A percentile compares a stretch with the other conserved stretches of the same genome.
Evolutionary conservation across 352 stramenopile species (phyloP).

Genomic region (Pythium phragmitis): DNA sequence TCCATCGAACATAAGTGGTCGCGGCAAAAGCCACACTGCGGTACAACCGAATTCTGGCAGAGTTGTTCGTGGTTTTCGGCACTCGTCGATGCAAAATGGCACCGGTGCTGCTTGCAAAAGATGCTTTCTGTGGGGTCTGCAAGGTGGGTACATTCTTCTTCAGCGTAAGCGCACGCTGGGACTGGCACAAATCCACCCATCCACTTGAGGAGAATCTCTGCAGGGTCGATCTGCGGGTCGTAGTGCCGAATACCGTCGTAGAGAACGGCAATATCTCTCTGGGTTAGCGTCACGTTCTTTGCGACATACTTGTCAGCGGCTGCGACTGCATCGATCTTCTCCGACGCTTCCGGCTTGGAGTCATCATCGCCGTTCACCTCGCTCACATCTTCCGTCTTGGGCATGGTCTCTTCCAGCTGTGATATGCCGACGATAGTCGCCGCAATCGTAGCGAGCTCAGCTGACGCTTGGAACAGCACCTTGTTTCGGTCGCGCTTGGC

Average conservation of each 20-base stretch:
- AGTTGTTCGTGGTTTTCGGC: constrained; percentile 4
- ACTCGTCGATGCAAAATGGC: constrained; percentile 8
- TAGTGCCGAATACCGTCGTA: constrained; percentile 63
- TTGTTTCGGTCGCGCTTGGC: constrained; percentile 14
- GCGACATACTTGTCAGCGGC: constrained; percentile 3
- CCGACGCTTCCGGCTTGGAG: background rate
- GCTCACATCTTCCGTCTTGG: background rate
- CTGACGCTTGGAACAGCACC: constrained; percentile 5
- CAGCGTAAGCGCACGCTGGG: constrained; percentile 32
- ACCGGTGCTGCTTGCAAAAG: constrained; percentile 33
- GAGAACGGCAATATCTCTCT: constrained; percentile 34
- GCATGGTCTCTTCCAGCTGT: background rate
- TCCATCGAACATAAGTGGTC: constrained; percentile 40
- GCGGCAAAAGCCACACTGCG: constrained; percentile 39
- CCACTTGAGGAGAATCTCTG: constrained; percentile 62
- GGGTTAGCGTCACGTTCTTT: constrained; percentile 22
- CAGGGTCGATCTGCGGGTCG: constrained; percentile 42
- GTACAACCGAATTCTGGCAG: constrained; percentile 32
- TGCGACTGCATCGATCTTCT: background rate
- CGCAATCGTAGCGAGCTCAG: background rate
- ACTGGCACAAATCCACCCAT: constrained; percentile 50
- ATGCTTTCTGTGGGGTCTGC: constrained; percentile 25
- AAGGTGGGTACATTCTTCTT: constrained; percentile 38
- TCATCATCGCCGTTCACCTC: background rate
- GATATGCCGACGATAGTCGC: constrained; percentile 6